Evolutionary conservation across 495 filamentous ascomycete genomes (phyloP).

Genomic region (Neurospora sp.): DNA sequence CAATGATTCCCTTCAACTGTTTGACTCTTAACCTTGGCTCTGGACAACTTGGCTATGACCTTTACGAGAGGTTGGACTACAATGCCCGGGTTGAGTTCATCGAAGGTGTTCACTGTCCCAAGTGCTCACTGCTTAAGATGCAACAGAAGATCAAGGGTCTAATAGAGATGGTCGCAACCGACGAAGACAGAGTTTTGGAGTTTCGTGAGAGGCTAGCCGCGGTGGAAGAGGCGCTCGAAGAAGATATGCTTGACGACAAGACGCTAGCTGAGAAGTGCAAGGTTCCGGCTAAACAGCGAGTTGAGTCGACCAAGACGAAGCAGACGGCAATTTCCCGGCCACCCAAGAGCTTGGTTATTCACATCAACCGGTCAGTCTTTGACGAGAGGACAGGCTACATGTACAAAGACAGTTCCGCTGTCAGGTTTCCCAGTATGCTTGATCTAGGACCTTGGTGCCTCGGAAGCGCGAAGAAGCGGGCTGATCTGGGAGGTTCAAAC

Average conservation of each 20-base stretch:
- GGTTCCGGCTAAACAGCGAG: slow-evolving; percentile 55
- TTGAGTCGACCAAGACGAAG: slow-evolving; percentile 71
- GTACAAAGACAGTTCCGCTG: slow-evolving; percentile 71
- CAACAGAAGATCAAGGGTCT: slow-evolving; percentile 28
- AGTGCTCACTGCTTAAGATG: slow-evolving; percentile 65
- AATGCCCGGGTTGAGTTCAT: slow-evolving; percentile 80
- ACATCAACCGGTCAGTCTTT: slow-evolving; percentile 87
- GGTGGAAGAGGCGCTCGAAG: slow-evolving; percentile 60
- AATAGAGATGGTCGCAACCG: slow-evolving; percentile 13
- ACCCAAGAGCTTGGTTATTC: slow-evolving; percentile 68
- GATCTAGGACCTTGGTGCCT: slow-evolving; percentile 75
- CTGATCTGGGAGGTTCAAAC: neutral
- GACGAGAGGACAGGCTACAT: slow-evolving; percentile 68
- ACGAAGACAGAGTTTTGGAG: slow-evolving; percentile 13
- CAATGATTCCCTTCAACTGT: slow-evolving; percentile 87
- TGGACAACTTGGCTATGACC: slow-evolving; percentile 42
- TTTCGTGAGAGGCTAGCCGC: slow-evolving; percentile 44
- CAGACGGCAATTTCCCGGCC: slow-evolving; percentile 77
- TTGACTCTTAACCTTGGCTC: slow-evolving; percentile 70
- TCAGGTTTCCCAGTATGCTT: slow-evolving; percentile 62
- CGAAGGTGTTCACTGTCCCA: slow-evolving; percentile 79
- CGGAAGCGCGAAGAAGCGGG: slow-evolving; percentile 33
- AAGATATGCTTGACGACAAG: slow-evolving; percentile 71
- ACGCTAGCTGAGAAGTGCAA: slow-evolving; percentile 63
- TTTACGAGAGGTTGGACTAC: slow-evolving; percentile 71